Conservation (phyloP, 2,329 filamentous ascomycete species). For the Botrytis cinerea region DNA sequence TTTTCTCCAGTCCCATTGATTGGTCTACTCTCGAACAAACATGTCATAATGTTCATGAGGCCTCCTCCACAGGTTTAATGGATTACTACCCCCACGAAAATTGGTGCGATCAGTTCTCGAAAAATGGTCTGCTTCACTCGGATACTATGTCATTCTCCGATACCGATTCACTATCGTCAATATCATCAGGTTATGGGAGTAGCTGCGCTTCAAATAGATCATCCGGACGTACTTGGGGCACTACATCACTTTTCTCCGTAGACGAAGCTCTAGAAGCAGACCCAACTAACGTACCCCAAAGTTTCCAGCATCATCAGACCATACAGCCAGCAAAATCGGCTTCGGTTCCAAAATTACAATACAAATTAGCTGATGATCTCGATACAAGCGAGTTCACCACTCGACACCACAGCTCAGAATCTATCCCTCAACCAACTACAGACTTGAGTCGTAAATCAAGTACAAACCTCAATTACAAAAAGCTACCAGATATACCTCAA, state of each 20-base stretch:
- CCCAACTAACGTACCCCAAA: neutral
- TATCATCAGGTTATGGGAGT: constrained; percentile 18
- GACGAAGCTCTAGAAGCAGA: neutral
- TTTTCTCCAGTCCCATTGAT: neutral
- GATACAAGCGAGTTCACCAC: neutral
- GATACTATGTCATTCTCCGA: constrained; percentile 22
- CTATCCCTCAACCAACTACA: neutral
- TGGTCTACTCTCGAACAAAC: neutral
- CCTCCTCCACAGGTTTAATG: neutral
- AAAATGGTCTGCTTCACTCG: neutral
- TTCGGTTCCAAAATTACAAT: neutral
- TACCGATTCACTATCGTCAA: constrained; percentile 20
- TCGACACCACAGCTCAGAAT: neutral
- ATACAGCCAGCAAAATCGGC: neutral
- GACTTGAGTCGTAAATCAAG: neutral
- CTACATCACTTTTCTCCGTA: constrained; percentile 23
- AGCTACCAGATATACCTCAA: neutral
- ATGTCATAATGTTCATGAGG: neutral
- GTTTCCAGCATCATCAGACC: neutral
- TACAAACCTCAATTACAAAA: neutral
- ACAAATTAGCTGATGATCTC: neutral
- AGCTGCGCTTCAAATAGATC: constrained; percentile 21
- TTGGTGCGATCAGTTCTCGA: neutral
- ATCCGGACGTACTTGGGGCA: constrained; percentile 30
- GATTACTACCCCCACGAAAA: neutral